Evolutionary conservation across 106 monocot genomes (phyloP).

Genomic region (Allium cepa): DNA sequence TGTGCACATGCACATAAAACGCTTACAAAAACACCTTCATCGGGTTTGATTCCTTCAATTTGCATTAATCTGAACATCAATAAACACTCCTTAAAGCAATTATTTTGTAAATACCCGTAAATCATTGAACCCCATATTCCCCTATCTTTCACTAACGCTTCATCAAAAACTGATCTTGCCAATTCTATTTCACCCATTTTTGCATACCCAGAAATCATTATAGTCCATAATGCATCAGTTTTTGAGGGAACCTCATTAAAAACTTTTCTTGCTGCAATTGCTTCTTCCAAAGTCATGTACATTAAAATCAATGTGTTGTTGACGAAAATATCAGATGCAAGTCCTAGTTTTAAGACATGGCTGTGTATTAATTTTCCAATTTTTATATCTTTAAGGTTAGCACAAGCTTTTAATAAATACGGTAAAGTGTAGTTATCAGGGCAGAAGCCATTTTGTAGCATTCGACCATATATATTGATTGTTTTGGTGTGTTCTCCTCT

Average conservation of each 20-base stretch:
- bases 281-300: constrained; percentile 18
- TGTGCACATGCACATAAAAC: constrained; percentile 40
- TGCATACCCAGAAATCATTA: constrained; percentile 29
- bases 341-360: constrained; percentile 24
- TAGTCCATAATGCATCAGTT: constrained; percentile 24
- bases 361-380: constrained; percentile 18
- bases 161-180: constrained; percentile 31
- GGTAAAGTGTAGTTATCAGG: constrained; percentile 37
- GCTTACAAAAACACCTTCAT: constrained; percentile 22
- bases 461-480: constrained; percentile 7
- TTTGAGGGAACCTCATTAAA: constrained; percentile 20
- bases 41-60: constrained; percentile 18
- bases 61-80: constrained; percentile 41
- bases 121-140: constrained; percentile 43
- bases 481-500: neutral
- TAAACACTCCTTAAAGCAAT: constrained; percentile 36
- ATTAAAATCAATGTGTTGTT: constrained; percentile 23
- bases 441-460: constrained; percentile 10
- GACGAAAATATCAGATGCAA: constrained; percentile 21
- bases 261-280: constrained; percentile 8
- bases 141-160: constrained; percentile 19
- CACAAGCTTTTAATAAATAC: constrained; percentile 29
- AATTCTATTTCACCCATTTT: constrained; percentile 29
- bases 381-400: neutral
- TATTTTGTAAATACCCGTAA: constrained; percentile 40